Conservation (phyloP, 2,329 filamentous ascomycete genomes). For the Pseudogymnoascus sp. region DNA sequence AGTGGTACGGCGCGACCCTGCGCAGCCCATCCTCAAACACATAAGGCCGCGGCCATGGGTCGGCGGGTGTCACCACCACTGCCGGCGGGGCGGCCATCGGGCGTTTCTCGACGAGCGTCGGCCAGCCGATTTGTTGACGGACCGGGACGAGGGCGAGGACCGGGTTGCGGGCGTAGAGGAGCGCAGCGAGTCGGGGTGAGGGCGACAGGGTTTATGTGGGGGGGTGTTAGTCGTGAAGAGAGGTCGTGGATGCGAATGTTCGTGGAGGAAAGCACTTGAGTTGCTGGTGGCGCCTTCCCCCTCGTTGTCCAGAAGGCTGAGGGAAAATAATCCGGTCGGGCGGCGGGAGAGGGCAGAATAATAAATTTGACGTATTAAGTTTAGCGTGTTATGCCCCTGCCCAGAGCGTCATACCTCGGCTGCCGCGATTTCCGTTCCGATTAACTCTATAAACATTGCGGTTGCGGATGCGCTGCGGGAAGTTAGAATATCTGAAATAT, state of each 20-base stretch:
- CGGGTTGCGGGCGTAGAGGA: constrained; percentile 41
- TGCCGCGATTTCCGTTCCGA: background rate
- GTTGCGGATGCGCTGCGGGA: background rate
- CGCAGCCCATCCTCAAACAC: constrained; percentile 77
- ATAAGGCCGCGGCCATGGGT: constrained; percentile 63
- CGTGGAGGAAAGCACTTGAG: background rate
- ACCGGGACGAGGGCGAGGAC: constrained; percentile 39
- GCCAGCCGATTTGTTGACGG: constrained; percentile 26
- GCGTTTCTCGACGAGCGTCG: constrained; percentile 32
- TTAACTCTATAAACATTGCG: background rate
- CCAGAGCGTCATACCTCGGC: background rate
- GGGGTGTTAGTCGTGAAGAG: background rate
- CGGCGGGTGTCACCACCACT: constrained; percentile 47
- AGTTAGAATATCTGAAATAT: constrained; percentile 7
- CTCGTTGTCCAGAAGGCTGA: background rate
- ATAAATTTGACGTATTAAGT: background rate
- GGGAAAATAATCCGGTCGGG: constrained; percentile 4
- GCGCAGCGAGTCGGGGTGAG: constrained; percentile 46
- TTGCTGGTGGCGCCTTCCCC: background rate
- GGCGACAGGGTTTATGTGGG: constrained; percentile 37
- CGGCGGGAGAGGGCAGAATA: background rate
- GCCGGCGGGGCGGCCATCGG: constrained; percentile 39
- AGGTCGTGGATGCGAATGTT: background rate
- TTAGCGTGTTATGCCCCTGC: background rate
- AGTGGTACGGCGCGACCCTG: constrained; percentile 80